Evolutionary conservation across 2,329 filamentous ascomycete species (phyloP).

Genomic region (Paraphoma sp.): DNA sequence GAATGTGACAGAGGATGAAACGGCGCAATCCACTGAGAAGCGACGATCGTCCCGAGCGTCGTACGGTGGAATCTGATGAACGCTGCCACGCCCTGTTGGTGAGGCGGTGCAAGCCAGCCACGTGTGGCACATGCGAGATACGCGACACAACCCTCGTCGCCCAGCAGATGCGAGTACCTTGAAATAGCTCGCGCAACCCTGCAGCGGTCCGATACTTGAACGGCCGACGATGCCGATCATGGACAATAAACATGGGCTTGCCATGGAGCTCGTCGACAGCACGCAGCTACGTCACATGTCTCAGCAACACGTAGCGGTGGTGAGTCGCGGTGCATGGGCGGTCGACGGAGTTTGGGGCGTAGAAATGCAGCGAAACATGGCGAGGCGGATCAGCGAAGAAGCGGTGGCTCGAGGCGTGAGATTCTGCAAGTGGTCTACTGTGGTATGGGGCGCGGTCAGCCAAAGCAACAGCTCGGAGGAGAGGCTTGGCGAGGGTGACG

Average conservation of each 20-base stretch:
- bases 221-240: background rate
- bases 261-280: background rate
- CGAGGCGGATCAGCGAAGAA: conserved; percentile 5
- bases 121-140: background rate
- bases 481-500: conserved; percentile 11
- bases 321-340: background rate
- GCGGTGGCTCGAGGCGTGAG: conserved; percentile 12
- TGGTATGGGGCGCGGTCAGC: conserved; percentile 18
- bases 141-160: background rate
- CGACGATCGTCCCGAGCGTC: background rate
- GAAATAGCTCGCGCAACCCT: background rate
- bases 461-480: conserved; percentile 4
- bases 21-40: background rate
- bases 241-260: background rate
- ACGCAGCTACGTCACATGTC: background rate
- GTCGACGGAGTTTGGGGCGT: background rate
- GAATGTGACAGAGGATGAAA: background rate
- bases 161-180: background rate
- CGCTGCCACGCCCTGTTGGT: background rate
- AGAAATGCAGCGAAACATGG: background rate
- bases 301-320: background rate
- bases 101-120: background rate
- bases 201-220: background rate
- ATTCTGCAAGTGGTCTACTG: conserved; percentile 1
- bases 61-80: background rate